A percentile compares a stretch with the other conserved stretches of the same genome.
Evolutionary conservation across 148 eudicot genomes (phyloP).

Genomic region (Bassia scoparia): DNA sequence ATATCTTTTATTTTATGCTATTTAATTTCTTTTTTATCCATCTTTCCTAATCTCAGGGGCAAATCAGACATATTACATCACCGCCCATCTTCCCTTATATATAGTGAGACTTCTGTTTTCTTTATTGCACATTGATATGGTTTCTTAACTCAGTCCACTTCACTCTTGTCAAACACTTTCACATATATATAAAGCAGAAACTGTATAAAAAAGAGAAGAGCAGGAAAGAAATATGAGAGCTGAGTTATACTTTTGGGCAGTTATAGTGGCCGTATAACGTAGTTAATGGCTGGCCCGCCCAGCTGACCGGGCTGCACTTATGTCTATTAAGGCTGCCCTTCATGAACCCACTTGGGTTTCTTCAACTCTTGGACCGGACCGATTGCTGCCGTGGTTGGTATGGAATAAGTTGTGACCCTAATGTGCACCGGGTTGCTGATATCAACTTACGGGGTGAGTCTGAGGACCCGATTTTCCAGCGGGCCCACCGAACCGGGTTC

Average conservation of each 20-base stretch:
- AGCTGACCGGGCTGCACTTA: constrained; percentile 73
- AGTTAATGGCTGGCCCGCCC: constrained; percentile 55
- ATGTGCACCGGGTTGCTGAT: constrained; percentile 54
- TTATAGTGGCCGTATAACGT: constrained; percentile 33
- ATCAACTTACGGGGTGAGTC: constrained; percentile 83
- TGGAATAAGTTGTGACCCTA: constrained; percentile 74
- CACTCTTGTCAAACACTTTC: neutral
- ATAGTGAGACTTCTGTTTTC: neutral
- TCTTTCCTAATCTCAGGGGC: constrained; percentile 7
- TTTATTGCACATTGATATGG: neutral
- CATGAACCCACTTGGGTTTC: constrained; percentile 69
- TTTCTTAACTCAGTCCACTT: constrained; percentile 18
- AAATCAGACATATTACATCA: constrained; percentile 10
- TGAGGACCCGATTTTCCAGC: constrained; percentile 66
- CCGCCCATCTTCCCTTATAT: constrained; percentile 14
- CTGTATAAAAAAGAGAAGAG: neutral
- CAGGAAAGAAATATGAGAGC: constrained; percentile 14
- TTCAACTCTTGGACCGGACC: constrained; percentile 75
- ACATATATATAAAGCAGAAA: no score
- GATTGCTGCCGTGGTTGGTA: constrained; percentile 84
- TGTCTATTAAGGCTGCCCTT: constrained; percentile 54
- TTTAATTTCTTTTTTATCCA: neutral
- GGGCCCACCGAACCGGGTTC: constrained; percentile 64
- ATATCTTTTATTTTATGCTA: neutral
- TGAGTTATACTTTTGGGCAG: constrained; percentile 18